These are phyloP conservation scores for Abrus pulchellus DNA, from an alignment of 306 rosid species.

Conservation along the genomic window DNA sequence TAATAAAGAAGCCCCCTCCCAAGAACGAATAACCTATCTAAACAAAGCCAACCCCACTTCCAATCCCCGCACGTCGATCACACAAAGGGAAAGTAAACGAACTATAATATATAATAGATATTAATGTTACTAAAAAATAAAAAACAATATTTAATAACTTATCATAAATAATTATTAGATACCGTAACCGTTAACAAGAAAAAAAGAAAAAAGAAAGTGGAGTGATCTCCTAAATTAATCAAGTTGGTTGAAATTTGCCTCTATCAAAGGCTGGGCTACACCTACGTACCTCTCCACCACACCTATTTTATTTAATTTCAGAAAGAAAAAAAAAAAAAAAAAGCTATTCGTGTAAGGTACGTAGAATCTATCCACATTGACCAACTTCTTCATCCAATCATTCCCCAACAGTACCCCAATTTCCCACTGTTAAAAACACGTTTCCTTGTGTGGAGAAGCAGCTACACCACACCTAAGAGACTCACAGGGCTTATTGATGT, in stretches of 20 bases:
- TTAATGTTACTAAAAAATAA: no score
- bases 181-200: background rate
- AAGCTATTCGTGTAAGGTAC: conserved; percentile 27
- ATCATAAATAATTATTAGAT: background rate
- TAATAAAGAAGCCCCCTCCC: conserved; percentile 16
- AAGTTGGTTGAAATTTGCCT: background rate
- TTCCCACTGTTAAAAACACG: conserved; percentile 65
- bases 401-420: conserved; percentile 37
- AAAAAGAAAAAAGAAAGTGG: background rate
- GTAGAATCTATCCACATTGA: conserved; percentile 53
- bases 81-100: conserved; percentile 46
- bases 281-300: conserved; percentile 19
- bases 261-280: background rate
- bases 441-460: conserved; percentile 42
- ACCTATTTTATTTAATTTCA: background rate
- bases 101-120: background rate
- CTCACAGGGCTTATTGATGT: conserved; percentile 49
- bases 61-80: conserved; percentile 58
- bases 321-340: conserved; percentile 45
- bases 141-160: background rate
- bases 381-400: conserved; percentile 30
- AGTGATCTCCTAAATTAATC: background rate
- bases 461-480: background rate
- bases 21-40: conserved; percentile 43
- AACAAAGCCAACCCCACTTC: conserved; percentile 54